These are phyloP conservation scores for Funneliformis caledonium DNA, from an alignment of 371 early-diverging fungal species.

Conservation along the genomic window DNA sequence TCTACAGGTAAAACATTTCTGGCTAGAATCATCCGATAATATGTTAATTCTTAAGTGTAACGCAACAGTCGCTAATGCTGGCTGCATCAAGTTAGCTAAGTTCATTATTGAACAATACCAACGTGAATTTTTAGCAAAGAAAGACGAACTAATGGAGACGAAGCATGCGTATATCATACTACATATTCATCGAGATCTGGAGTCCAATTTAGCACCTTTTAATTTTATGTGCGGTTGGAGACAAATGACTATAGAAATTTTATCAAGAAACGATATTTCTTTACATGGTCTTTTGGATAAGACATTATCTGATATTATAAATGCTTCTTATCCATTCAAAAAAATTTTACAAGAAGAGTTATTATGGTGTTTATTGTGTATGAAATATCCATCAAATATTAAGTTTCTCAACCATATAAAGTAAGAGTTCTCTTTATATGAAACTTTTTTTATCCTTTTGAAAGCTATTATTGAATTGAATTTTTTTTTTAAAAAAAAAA, in stretches of 20 bases:
- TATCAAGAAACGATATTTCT: constrained; percentile 14
- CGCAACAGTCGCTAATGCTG: constrained; percentile 13
- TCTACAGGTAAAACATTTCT: constrained; percentile 24
- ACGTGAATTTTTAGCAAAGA: constrained; percentile 25
- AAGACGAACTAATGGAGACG: not conserved
- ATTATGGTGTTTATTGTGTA: constrained; percentile 40
- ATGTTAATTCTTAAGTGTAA: constrained; percentile 40
- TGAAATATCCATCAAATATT: constrained; percentile 23
- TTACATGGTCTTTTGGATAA: constrained; percentile 22
- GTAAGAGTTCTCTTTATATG: not conserved
- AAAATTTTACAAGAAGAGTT: constrained; percentile 39
- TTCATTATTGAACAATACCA: constrained; percentile 40
- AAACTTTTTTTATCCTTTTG: not conserved
- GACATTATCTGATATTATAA: constrained; percentile 13
- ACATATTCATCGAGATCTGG: constrained; percentile 35
- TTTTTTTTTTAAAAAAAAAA: not conserved
- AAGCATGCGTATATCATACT: constrained; percentile 42
- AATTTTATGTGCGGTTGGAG: constrained; percentile 42
- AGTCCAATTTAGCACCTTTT: not conserved
- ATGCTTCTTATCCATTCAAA: constrained; percentile 37
- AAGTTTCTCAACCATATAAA: constrained; percentile 4
- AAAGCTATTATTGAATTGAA: not conserved
- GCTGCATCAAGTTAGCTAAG: constrained; percentile 40
- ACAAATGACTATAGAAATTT: constrained; percentile 37
- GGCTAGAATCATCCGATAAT: constrained; percentile 35